Conservation (phyloP, 1,284 basidiomycete species). For the Trichosporon asahii region DNA sequence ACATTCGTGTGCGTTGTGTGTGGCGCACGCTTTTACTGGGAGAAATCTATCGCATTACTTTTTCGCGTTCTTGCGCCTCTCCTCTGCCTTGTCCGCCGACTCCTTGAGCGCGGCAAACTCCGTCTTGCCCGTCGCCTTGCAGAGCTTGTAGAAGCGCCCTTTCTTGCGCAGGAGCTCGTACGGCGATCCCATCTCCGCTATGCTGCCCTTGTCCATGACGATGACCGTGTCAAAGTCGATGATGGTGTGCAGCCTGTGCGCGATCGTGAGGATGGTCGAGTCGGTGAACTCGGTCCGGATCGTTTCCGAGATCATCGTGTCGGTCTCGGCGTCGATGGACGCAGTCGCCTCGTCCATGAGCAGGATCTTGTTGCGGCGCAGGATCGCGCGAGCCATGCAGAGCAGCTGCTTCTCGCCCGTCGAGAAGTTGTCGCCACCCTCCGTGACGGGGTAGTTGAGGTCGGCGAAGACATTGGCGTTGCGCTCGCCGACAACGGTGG, state of each 20-base stretch:
- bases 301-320: slow-evolving; percentile 54
- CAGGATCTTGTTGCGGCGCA: slow-evolving; percentile 69
- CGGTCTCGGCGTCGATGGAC: slow-evolving; percentile 58
- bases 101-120: slow-evolving; percentile 66
- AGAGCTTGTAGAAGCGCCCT: slow-evolving; percentile 71
- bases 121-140: slow-evolving; percentile 73
- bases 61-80: slow-evolving; percentile 21
- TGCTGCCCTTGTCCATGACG: slow-evolving; percentile 58
- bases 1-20: no score
- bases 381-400: slow-evolving; percentile 77
- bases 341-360: slow-evolving; percentile 81
- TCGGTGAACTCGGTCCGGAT: slow-evolving; percentile 57
- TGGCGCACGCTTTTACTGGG: no score
- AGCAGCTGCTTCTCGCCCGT: slow-evolving; percentile 81
- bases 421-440: slow-evolving; percentile 82
- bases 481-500: slow-evolving; percentile 53
- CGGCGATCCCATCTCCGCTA: slow-evolving; percentile 79
- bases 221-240: slow-evolving; percentile 81
- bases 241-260: slow-evolving; percentile 65
- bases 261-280: slow-evolving; percentile 60
- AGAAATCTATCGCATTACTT: not conserved
- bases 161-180: slow-evolving; percentile 63
- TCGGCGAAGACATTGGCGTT: slow-evolving; percentile 84
- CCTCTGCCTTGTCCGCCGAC: slow-evolving; percentile 47
- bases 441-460: slow-evolving; percentile 69